Evolutionary conservation across 2,329 filamentous ascomycete genomes (phyloP), one percentile per base, ranked within the genome.

Genomic region (Stachybotrys chartarum): DNA sequence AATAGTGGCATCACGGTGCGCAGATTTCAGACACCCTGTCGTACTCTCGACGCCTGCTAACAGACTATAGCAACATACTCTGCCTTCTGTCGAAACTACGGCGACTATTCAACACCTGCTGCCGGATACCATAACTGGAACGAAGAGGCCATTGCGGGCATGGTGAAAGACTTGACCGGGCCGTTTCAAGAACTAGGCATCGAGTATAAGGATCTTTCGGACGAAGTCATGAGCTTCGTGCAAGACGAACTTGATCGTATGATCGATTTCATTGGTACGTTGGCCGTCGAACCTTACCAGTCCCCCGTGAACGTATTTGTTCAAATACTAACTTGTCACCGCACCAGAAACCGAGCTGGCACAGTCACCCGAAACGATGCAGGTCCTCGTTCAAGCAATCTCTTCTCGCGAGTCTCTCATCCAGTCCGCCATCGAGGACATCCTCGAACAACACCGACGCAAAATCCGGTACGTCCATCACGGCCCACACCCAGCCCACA

Each of bases 21-120:
- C 54, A 7, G 4, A n/a, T 16, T 3, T n/a, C 11, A 16, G 5
- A 2, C 8, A 3, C 3, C 7, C 5, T 16, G 52, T 11, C 18
- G 17, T 2, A 14, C 44, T 3, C 24, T 24, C 4, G 52, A 17
- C 24, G 50, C 51, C 59, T 32, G 56, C 3, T n/a, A 11, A 52
- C 39, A 52, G 47, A 11, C 51, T 42, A 52, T 47, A 72, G 65
- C 24, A 5, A 60, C 68, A 1, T 78, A 76, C 52, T 55, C 67
- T 17, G 74, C 76, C 0, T 79, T 77, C 55, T 77, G 74, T 52
- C 63, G 68, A 14, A 64, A 77, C 0, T 73, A 66, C 52, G 77
- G 77, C 0, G 58, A 65, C 7, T 57, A 78, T 52, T 53, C 0
- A 3, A 76, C 74, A 0, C 0, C 4, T 0, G 44, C 48, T 0